Base-by-base conservation (phyloP, 768 basidiomycete genomes). In the Artomyces pyxidatus region DNA sequence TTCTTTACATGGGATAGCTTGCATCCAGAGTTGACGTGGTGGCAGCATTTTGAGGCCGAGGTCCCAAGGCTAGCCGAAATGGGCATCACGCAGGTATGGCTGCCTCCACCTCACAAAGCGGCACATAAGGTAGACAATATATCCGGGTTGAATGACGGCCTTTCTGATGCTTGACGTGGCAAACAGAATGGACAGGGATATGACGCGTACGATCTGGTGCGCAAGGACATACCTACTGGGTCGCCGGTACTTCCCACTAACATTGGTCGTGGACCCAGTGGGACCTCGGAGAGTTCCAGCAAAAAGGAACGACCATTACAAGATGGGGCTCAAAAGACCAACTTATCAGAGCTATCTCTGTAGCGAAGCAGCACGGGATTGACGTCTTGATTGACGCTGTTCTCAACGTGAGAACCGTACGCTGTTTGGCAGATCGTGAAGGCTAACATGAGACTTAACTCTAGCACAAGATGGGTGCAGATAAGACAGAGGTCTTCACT, bases 301-400 rank as follows among this genome's bases (percentile, higher is more conserved):
- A 88, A 63, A 88, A 83, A 59, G 85, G 83, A 14, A 65, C 76
- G 14, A 61, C 80, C 27, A 63, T 70, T 14, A 95, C 93, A 1
- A 76, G 90, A 50, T 97, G 92, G 91, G 93, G 93, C 21, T 83
- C 85, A 11, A 85, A 81, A 56, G 79, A 88, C 25, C 85, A 95
- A 51, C 75, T 93, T 23, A 59, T 91, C 1, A 58, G 68, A 10
- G 88, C 88, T 21, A 85, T 85, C 59, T 68, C 73, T 50, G 65
- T 68, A n/a, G 92, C 92, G 2, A 75, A 73, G 56, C 67, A 74
- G 51, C 74, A 79, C 55, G 81, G 82, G 5, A 76, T 97, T 16
- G 81, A 85, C 53, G 75, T 91, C 30, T 66, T 90, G 22, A 81
- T 93, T 42, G 92, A 95, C 57, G 90, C 90, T 1, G 88, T 97